Base-by-base conservation (phyloP, 2,329 filamentous ascomycete genomes). In the Talaromyces sp. region DNA sequence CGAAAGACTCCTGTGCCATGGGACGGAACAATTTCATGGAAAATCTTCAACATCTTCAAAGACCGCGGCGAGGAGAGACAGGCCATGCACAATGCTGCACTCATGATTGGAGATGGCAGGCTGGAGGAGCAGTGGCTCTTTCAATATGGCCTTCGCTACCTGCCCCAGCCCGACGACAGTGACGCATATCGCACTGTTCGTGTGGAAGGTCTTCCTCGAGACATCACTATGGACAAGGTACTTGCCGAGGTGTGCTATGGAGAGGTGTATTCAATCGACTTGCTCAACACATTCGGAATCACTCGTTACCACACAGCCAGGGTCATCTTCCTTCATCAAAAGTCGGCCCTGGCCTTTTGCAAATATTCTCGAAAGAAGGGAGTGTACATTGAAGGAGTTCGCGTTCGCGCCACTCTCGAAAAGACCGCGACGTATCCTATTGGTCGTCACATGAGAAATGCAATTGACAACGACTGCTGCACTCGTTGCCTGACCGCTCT, bases 71-170 rank as follows among this genome's bases (percentile, higher is more conserved):
- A 72, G 30, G 68, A 72, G 59, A 53, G 61, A 1, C 54, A 62
- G 16, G 66, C 65, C 61, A 67, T 56, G 50, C 18, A 36, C 44
- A 63, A 30, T 60, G 53, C 5, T 44, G 52, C n/a, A 64, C 66
- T 55, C 31, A 66, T 12, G 5, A 65, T 34, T 42, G 52, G 42
- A 8, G 40, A 63, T 8, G 50, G 57, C 9, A 50, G 50, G 23
- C 50, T 62, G 18, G 59, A 68, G 10, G 63, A 68, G 10, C 65
- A 65, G 27, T 67, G 65, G 62, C 51, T 72, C 10, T 73, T 72
- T 56, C 68, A 73, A 53, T 72, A 72, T 23, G 72, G 71, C 0
- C 63, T 75, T n/a, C 67, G 73, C 44, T 75, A 71, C 53, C 63
- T 69, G 0, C 72, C 73, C 5, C 54, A 62, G 4, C 31, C 53